Base-by-base conservation (phyloP, 2,329 filamentous ascomycete species). In the Truncatella angustata region DNA sequence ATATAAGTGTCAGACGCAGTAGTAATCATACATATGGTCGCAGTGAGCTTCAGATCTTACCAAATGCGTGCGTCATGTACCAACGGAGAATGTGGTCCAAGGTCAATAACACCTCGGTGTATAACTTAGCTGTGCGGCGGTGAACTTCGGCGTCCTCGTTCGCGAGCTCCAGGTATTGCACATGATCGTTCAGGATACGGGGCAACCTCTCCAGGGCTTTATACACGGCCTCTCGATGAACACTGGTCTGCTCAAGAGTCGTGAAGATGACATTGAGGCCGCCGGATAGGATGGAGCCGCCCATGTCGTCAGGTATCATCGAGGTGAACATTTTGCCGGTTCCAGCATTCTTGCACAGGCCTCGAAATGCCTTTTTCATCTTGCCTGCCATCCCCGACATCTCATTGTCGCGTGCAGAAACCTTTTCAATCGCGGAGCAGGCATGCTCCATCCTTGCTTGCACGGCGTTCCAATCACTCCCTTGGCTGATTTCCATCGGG, bases 151-250 rank as follows among this genome's bases (percentile, higher is more conserved):
- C 43, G 35, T 54, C 53, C 18, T 52, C 12, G n/a, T 35, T 23
- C 7, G n/a, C n/a, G 23, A 45, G 18, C 6, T 52, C 34, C 5
- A 42, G 30, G 16, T 21, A 39, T 43, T 43, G 45, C 16, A 39
- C 45, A 20, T 53, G 50, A 28, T 53, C 34, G 36, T 53, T 48
- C 7, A 53, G 34, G 23, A 53, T 39, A 14, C 24, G 37, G n/a
- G 53, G 53, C 24, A 54, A 14, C 26, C 34, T 21, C 28, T 55
- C 50, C 14, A 55, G 44, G 7, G 50, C 50, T 18, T 49, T 49
- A 20, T 26, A 39, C 16, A 53, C 40, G 12, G 30, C 36, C 34
- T 52, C 36, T 12, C 37, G 35, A 5, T 52, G 26, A 4, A 26
- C 3, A 4, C 26, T 45, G 5, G 50, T 50, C 20, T 47, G 24